These are phyloP conservation scores for Albatrellus ellisii DNA, from an alignment of 768 basidiomycete species.

Conservation along the genomic window DNA sequence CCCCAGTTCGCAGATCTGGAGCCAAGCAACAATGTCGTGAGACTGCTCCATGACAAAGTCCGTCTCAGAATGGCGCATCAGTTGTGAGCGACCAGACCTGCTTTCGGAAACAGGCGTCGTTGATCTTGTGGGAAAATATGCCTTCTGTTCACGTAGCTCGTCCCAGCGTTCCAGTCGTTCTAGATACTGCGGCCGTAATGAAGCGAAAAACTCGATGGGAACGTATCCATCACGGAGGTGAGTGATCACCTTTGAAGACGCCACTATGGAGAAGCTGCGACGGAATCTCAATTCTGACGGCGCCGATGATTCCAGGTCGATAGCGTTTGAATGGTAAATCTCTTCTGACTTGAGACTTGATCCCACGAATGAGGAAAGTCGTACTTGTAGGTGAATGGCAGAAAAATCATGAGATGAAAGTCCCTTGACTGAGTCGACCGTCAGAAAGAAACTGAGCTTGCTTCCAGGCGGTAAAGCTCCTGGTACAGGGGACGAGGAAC, in stretches of 20 bases:
- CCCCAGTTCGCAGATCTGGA: slow-evolving; percentile 79
- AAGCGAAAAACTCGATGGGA: slow-evolving; percentile 84
- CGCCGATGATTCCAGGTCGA: slow-evolving; percentile 62
- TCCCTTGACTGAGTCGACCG: slow-evolving; percentile 80
- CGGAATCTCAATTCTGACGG: slow-evolving; percentile 77
- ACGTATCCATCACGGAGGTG: slow-evolving; percentile 71
- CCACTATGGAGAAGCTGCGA: slow-evolving; percentile 66
- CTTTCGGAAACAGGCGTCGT: slow-evolving; percentile 18
- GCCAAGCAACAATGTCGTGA: slow-evolving; percentile 84
- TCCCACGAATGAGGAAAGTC: slow-evolving; percentile 80
- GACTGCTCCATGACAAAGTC: slow-evolving; percentile 80
- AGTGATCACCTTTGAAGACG: slow-evolving; percentile 56
- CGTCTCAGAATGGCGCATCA: slow-evolving; percentile 86
- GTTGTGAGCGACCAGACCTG: slow-evolving; percentile 29
- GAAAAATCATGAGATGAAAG: slow-evolving; percentile 85
- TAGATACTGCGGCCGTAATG: slow-evolving; percentile 69
- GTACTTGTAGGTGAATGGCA: slow-evolving; percentile 75
- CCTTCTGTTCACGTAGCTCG: slow-evolving; percentile 72
- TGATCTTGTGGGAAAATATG: slow-evolving; percentile 19
- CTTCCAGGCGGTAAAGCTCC: slow-evolving; percentile 55
- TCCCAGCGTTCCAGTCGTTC: slow-evolving; percentile 91
- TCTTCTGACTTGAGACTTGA: slow-evolving; percentile 59
- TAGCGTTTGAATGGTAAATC: slow-evolving; percentile 58
- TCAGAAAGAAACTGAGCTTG: slow-evolving; percentile 76
- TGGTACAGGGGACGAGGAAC: slow-evolving; percentile 65